Percentiles rank a stretch among this genome's conserved stretches.
Evolutionary conservation across 75 land plant species (phyloP).

Genomic region (Adiantum capillusveneris): DNA sequence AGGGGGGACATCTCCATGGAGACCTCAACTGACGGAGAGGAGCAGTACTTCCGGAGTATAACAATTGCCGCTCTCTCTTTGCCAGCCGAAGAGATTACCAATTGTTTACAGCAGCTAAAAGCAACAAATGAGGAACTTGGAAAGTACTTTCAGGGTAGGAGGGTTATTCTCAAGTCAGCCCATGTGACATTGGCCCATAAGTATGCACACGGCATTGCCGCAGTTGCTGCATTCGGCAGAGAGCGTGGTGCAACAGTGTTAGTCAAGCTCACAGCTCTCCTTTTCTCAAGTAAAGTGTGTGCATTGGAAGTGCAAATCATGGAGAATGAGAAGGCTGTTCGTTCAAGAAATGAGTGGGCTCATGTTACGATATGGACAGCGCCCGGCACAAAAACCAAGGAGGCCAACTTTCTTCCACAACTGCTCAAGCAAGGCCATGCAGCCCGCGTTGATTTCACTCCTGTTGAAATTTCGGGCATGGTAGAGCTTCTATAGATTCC

Average conservation of each 20-base stretch:
- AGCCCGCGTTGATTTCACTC: conserved; percentile 35
- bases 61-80: conserved; percentile 71
- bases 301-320: conserved; percentile 66
- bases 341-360: conserved; percentile 76
- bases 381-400: conserved; percentile 45
- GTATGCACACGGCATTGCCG: conserved; percentile 71
- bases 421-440: conserved; percentile 47
- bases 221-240: conserved; percentile 66
- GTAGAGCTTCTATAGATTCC: conserved; percentile 14
- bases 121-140: conserved; percentile 19
- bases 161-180: conserved; percentile 29
- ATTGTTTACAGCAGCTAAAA: conserved; percentile 46
- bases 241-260: conserved; percentile 45
- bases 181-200: conserved; percentile 97
- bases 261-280: conserved; percentile 64
- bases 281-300: conserved; percentile 63
- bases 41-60: conserved; percentile 55
- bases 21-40: conserved; percentile 37
- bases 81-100: conserved; percentile 42
- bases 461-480: conserved; percentile 36
- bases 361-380: conserved; percentile 83
- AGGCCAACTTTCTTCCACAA: conserved; percentile 52
- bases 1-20: conserved; percentile 43
- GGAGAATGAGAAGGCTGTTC: conserved; percentile 44
- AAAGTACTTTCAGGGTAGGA: conserved; percentile 38